These are phyloP conservation scores for Ormosia semicastrata DNA, from an alignment of 306 rosid genomes.

Conservation along the genomic window DNA sequence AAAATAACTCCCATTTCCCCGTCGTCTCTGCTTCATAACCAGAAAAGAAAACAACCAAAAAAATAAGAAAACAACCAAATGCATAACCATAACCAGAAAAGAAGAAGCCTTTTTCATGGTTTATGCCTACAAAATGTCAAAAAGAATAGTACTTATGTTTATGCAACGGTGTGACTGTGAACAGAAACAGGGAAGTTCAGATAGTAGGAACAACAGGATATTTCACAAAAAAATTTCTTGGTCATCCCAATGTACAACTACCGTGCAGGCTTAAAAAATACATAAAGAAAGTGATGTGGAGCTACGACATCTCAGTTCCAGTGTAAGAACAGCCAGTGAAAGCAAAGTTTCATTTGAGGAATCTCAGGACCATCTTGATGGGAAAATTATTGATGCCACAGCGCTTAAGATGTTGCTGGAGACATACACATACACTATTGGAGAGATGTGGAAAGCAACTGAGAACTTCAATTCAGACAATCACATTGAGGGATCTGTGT, in stretches of 20 bases:
- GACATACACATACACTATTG: slow-evolving; percentile 49
- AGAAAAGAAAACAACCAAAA: no score
- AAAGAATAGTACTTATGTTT: slow-evolving; percentile 20
- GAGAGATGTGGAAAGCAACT: slow-evolving; percentile 69
- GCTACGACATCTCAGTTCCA: slow-evolving; percentile 75
- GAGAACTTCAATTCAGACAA: slow-evolving; percentile 73
- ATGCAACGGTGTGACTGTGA: slow-evolving; percentile 35
- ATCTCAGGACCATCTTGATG: slow-evolving; percentile 45
- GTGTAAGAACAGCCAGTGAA: slow-evolving; percentile 78
- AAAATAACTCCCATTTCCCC: no score
- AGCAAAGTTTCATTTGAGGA: slow-evolving; percentile 85
- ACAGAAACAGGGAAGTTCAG: slow-evolving; percentile 31
- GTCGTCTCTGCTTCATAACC: no score
- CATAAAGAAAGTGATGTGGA: slow-evolving; percentile 44
- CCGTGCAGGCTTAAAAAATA: not conserved
- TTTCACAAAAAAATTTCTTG: slow-evolving; percentile 29
- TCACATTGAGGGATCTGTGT: slow-evolving; percentile 81
- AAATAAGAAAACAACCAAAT: no score
- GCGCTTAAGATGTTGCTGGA: slow-evolving; percentile 53
- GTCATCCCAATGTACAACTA: slow-evolving; percentile 6
- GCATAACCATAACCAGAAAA: no score
- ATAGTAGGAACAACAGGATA: slow-evolving; percentile 34
- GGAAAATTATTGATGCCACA: slow-evolving; percentile 33
- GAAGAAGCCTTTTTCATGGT: no score
- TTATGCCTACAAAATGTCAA: slow-evolving; percentile 25